phyloP scores from a whole-genome alignment of 2,329 filamentous ascomycete species.

The Paecilomyces formosus region DNA sequence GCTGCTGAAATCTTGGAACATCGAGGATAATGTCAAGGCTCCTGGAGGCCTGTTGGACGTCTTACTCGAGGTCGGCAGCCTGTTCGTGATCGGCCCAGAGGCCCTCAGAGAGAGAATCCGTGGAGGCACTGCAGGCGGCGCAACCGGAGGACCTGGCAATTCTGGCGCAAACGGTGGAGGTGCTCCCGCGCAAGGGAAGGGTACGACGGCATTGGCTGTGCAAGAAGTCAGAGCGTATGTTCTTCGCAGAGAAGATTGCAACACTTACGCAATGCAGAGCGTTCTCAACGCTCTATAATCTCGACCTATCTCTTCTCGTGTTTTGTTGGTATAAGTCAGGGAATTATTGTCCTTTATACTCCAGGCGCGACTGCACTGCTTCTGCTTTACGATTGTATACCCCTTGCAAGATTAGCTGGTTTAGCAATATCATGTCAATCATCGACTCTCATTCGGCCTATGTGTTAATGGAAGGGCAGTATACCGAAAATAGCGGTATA shows the following conservation, averaged over 20 bases:
- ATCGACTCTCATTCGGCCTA: neutral
- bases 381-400: neutral
- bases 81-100: conserved; percentile 88
- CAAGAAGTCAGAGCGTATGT: conserved; percentile 70
- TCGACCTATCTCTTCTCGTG: neutral
- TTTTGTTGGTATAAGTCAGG: neutral
- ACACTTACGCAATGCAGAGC: conserved; percentile 72
- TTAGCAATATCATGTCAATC: neutral
- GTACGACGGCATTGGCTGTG: conserved; percentile 41
- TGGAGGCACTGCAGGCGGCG: conserved; percentile 44
- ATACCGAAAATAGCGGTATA: too few species aligned
- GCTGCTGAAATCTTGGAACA: conserved; percentile 73
- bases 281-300: conserved; percentile 60
- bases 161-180: conserved; percentile 13
- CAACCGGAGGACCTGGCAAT: conserved; percentile 35
- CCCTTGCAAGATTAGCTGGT: neutral
- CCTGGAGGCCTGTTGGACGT: conserved; percentile 63
- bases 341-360: neutral
- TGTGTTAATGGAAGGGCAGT: neutral
- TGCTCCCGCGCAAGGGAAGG: conserved; percentile 46
- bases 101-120: conserved; percentile 64
- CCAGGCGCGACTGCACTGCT: neutral
- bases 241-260: conserved; percentile 73
- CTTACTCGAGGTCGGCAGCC: conserved; percentile 82
- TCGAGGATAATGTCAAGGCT: conserved; percentile 53